Evolutionary conservation across 139 green algal genomes (phyloP), one percentile per base, ranked within the genome.

Genomic region (Limnomonas spitsbergensis): DNA sequence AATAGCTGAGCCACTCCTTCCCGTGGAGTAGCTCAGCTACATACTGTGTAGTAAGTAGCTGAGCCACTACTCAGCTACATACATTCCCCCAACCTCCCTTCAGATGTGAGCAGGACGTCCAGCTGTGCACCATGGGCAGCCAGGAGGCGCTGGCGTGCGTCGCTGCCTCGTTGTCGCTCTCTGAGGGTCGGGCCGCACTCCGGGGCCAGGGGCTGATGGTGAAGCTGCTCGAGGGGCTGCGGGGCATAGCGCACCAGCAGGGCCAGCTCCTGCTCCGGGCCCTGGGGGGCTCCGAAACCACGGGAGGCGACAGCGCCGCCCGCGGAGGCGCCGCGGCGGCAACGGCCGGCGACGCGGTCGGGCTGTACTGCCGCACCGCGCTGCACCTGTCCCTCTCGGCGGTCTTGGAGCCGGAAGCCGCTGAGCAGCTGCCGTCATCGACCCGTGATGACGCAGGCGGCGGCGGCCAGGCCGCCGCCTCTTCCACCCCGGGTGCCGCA

Each of bases 31-130:
- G n/a, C n/a, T n/a, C n/a, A n/a, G n/a, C n/a, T n/a, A n/a, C n/a
- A n/a, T n/a, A n/a, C n/a, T n/a, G n/a, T n/a, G n/a, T n/a, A n/a
- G n/a, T n/a, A n/a, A n/a, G n/a, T n/a, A n/a, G n/a, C n/a, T n/a
- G n/a, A n/a, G n/a, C n/a, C n/a, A n/a, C n/a, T n/a, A n/a, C n/a
- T n/a, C n/a, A n/a, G n/a, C n/a, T n/a, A n/a, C n/a, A n/a, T n/a
- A n/a, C n/a, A n/a, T n/a, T n/a, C n/a, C n/a, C n/a, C n/a, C n/a
- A n/a, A n/a, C n/a, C n/a, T n/a, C n/a, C n/a, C 47, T 61, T 61
- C 14, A 61, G n/a, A 2, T 85, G 83, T 78, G 80, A 85, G 80
- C 31, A 66, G 37, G 75, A 85, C 40, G 35, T 88, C 40, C 77
- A 81, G 27, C 38, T 37, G 34, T 78, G 79, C 27, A 37, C 2